Conservation (phyloP, 108 stramenopile species). For the Mayamaea pseudoterrestris region DNA sequence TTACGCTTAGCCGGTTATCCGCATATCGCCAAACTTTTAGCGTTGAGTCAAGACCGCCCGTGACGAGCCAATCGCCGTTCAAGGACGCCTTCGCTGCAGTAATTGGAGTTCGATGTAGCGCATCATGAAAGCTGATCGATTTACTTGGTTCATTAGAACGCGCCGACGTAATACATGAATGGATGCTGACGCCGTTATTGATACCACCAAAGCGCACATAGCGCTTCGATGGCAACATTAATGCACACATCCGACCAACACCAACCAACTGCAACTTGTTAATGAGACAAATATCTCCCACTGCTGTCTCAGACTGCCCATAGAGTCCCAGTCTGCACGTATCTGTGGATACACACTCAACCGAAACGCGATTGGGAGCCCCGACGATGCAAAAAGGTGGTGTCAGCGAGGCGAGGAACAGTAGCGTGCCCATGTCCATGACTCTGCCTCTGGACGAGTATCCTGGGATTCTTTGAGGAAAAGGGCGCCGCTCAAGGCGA, state of each 20-base stretch:
- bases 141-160: slow-evolving; percentile 74
- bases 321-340: slow-evolving; percentile 56
- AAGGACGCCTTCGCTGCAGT: slow-evolving; percentile 59
- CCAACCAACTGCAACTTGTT: slow-evolving; percentile 76
- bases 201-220: slow-evolving; percentile 70
- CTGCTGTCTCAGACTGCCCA: slow-evolving; percentile 55
- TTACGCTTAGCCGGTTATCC: slow-evolving; percentile 50
- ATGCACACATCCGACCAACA: slow-evolving; percentile 61
- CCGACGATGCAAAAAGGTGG: slow-evolving; percentile 95
- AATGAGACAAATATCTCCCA: slow-evolving; percentile 75
- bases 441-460: slow-evolving; percentile 36
- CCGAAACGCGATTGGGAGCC: slow-evolving; percentile 63
- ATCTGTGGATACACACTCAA: slow-evolving; percentile 41
- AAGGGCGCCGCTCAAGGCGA: slow-evolving; percentile 69
- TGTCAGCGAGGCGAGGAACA: slow-evolving; percentile 71
- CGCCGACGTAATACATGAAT: slow-evolving; percentile 45
- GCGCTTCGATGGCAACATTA: slow-evolving; percentile 60
- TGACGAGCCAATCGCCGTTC: slow-evolving; percentile 74
- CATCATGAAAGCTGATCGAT: slow-evolving; percentile 83
- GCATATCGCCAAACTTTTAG: slow-evolving; percentile 85
- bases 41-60: slow-evolving; percentile 84
- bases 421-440: slow-evolving; percentile 74
- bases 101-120: slow-evolving; percentile 76
- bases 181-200: slow-evolving; percentile 76
- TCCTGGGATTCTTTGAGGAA: slow-evolving; percentile 39